These are phyloP conservation scores for Leishmania arabica DNA, from an alignment of 208 protist species.

Conservation along the genomic window DNA sequence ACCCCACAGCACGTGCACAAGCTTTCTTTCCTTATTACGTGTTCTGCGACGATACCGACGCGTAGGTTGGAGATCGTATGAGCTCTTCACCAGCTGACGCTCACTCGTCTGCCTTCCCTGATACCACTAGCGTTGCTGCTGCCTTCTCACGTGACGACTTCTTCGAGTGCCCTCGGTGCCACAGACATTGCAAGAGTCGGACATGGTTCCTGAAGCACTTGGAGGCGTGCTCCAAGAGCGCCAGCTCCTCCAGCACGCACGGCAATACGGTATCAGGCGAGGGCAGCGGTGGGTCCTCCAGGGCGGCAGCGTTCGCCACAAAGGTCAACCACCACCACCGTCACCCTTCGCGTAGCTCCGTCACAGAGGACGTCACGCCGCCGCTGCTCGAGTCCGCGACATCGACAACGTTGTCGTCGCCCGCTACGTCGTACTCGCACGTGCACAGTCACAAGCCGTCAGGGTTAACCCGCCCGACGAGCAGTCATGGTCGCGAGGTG, in stretches of 20 bases:
- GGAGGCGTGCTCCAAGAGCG: constrained; percentile 22
- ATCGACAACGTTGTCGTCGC: constrained; percentile 7
- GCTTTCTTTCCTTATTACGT: neutral
- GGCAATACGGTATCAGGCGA: constrained; percentile 9
- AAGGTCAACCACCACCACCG: constrained; percentile 3
- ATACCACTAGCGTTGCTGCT: constrained; percentile 1
- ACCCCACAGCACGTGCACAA: neutral
- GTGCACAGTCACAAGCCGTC: constrained; percentile 7
- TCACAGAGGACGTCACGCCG: constrained; percentile 7
- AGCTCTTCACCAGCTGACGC: constrained; percentile 4
- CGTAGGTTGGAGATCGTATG: constrained; percentile 4
- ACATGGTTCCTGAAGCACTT: constrained; percentile 33
- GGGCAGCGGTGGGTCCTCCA: constrained; percentile 1
- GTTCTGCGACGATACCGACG: neutral
- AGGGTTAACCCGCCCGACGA: neutral
- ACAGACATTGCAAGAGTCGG: constrained; percentile 29
- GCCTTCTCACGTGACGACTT: neutral
- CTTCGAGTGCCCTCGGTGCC: constrained; percentile 29
- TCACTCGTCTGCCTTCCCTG: constrained; percentile 6
- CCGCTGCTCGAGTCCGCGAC: constrained; percentile 11
- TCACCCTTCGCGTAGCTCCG: constrained; percentile 4
- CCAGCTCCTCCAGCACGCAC: neutral
- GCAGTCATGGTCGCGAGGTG: neutral
- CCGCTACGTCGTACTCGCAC: neutral
- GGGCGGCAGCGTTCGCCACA: neutral